phyloP scores from a whole-genome alignment of 805 yeast species.

The Monosporozyma solicola region DNA sequence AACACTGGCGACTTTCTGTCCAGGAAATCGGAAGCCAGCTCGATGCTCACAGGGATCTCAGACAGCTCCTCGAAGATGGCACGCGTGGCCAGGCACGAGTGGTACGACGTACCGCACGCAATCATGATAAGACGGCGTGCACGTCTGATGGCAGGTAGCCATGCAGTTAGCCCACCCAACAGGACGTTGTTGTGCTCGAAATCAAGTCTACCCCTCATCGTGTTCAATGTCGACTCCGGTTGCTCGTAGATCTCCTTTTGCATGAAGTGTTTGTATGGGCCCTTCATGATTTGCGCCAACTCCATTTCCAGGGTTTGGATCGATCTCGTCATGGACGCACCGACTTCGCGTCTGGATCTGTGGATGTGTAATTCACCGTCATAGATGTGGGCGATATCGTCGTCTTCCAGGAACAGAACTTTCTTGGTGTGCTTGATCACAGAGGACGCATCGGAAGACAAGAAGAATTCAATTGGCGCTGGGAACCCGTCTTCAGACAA shows the following conservation, averaged over 20 bases:
- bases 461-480: slow-evolving; percentile 89
- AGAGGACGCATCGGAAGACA: slow-evolving; percentile 95
- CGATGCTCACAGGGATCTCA: slow-evolving; percentile 88
- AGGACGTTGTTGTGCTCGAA: slow-evolving; percentile 68
- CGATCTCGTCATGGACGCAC: slow-evolving; percentile 88
- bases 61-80: slow-evolving; percentile 93
- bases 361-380: slow-evolving; percentile 98
- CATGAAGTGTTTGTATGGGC: slow-evolving; percentile 94
- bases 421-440: slow-evolving; percentile 95
- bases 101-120: slow-evolving; percentile 99
- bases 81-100: slow-evolving; percentile 95
- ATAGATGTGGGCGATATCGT: slow-evolving; percentile 95
- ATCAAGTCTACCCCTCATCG: slow-evolving; percentile 98
- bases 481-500: slow-evolving; percentile 88
- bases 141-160: slow-evolving; percentile 81
- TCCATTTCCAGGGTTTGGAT: slow-evolving; percentile 96
- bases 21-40: slow-evolving; percentile 87
- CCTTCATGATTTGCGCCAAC: slow-evolving; percentile 96
- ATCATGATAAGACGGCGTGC: slow-evolving; percentile 95
- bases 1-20: slow-evolving; percentile 95
- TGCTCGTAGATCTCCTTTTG: slow-evolving; percentile 98
- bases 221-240: slow-evolving; percentile 95
- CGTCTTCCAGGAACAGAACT: slow-evolving; percentile 93
- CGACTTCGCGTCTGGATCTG: slow-evolving; percentile 81
- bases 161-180: slow-evolving; percentile 83